Evolutionary conservation across 2,329 filamentous ascomycete genomes (phyloP).

Genomic region (Rugonectria rugulosa): DNA sequence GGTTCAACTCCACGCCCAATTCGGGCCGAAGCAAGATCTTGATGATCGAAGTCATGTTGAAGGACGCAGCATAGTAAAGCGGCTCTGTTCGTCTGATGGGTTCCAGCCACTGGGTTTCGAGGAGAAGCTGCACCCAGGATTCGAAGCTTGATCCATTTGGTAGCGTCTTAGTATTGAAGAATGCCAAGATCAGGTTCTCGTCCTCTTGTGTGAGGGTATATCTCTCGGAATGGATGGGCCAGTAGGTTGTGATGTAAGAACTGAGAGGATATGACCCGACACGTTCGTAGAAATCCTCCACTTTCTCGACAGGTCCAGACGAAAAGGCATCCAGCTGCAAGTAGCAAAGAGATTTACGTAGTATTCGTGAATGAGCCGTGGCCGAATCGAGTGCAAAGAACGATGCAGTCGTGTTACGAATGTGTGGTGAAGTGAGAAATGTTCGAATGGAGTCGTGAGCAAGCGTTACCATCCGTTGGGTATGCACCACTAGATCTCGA

Average conservation of each 20-base stretch:
- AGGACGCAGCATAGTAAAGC: conserved; percentile 37
- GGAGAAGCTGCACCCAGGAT: conserved; percentile 35
- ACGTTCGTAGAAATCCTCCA: conserved; percentile 2
- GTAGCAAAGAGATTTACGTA: conserved; percentile 35
- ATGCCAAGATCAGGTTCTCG: conserved; percentile 28
- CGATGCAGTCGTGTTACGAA: conserved; percentile 25
- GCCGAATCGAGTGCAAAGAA: conserved; percentile 28
- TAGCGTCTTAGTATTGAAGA: conserved; percentile 31
- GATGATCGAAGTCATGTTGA: conserved; percentile 34
- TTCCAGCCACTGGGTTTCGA: conserved; percentile 10
- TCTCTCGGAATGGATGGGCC: conserved; percentile 34
- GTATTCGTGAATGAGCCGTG: conserved; percentile 25
- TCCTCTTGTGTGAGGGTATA: conserved; percentile 16
- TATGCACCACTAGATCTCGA: conserved; percentile 26
- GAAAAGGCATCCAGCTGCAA: conserved; percentile 27
- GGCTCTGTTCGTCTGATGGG: conserved; percentile 28
- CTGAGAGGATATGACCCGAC: conserved; percentile 22
- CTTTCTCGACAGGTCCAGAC: conserved; percentile 18
- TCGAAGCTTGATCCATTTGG: conserved; percentile 29
- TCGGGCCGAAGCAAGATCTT: conserved; percentile 28
- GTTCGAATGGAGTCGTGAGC: conserved; percentile 36
- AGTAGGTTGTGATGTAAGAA: conserved; percentile 26
- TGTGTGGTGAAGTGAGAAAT: conserved; percentile 30
- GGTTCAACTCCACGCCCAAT: conserved; percentile 26
- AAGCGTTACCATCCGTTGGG: conserved; percentile 25